Conservation (phyloP, 495 filamentous ascomycete species). For the Xylaria scruposa region DNA sequence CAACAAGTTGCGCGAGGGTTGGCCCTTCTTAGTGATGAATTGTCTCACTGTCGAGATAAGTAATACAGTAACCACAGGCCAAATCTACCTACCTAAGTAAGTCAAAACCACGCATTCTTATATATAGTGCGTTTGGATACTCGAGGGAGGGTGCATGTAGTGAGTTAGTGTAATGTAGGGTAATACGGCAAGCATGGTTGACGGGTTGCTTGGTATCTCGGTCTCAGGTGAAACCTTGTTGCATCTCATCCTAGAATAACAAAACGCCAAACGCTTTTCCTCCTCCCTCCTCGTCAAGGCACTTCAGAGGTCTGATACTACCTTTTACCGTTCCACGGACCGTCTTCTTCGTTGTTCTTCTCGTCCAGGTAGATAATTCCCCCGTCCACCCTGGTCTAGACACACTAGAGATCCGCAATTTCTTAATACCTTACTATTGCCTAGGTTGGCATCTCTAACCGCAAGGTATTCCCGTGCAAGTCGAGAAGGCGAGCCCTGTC, state of each 20-base stretch:
- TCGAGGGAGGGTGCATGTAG: background rate
- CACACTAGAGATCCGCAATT: slow-evolving; percentile 3
- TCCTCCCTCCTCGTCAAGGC: background rate
- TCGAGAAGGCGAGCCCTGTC: background rate
- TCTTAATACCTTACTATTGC: slow-evolving; percentile 21
- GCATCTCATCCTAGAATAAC: slow-evolving; percentile 14
- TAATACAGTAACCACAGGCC: slow-evolving; percentile 7
- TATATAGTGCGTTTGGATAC: background rate
- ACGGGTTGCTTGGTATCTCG: background rate
- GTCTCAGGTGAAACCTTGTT: slow-evolving; percentile 8
- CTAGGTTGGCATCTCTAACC: slow-evolving; percentile 25
- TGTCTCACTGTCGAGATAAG: background rate
- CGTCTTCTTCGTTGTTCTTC: slow-evolving; percentile 3
- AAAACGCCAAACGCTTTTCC: slow-evolving; percentile 11
- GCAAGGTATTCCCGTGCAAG: slow-evolving; percentile 4
- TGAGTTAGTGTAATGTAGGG: background rate
- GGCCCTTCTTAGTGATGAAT: background rate
- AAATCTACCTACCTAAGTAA: background rate
- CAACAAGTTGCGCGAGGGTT: background rate
- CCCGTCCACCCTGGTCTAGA: slow-evolving; percentile 19
- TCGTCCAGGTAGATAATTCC: slow-evolving; percentile 20
- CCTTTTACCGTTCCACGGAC: slow-evolving; percentile 18
- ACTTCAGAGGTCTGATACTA: slow-evolving; percentile 2
- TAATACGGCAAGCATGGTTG: background rate
- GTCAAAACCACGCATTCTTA: background rate